Conservation (phyloP, 2,329 filamentous ascomycete genomes). For the Fusarium armeniacum region DNA sequence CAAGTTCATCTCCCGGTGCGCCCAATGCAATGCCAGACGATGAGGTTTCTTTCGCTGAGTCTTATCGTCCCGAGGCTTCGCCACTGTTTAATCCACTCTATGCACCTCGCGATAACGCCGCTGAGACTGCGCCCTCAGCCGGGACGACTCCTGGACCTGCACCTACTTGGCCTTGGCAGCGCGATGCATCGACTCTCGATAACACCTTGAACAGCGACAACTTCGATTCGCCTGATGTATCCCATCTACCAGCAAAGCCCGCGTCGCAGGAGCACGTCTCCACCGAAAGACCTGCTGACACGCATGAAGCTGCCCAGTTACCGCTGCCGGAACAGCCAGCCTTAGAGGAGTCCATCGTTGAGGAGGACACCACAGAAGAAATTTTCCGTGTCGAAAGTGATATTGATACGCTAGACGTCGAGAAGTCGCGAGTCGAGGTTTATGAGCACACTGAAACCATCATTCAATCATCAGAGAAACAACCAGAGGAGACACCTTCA, state of each 20-base stretch:
- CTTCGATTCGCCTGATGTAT: constrained; percentile 26
- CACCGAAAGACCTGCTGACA: not conserved
- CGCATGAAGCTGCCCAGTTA: not conserved
- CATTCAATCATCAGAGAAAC: constrained; percentile 40
- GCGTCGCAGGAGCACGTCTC: not conserved
- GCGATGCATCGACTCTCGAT: constrained; percentile 27
- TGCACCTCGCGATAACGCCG: constrained; percentile 13
- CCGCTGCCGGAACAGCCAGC: constrained; percentile 26
- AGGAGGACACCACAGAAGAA: constrained; percentile 4
- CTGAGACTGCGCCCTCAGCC: constrained; percentile 18
- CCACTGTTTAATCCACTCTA: constrained; percentile 45
- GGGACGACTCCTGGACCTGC: constrained; percentile 27
- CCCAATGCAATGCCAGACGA: constrained; percentile 35
- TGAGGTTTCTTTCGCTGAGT: constrained; percentile 48
- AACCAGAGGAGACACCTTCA: constrained; percentile 7
- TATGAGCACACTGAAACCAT: constrained; percentile 34
- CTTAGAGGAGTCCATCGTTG: not conserved
- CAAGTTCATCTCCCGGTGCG: constrained; percentile 39
- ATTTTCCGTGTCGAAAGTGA: not conserved
- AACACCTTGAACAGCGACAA: constrained; percentile 12
- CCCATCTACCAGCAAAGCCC: not conserved
- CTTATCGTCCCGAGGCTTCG: constrained; percentile 44
- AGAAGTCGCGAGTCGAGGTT: constrained; percentile 27
- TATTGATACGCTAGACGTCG: not conserved
- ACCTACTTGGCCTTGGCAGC: constrained; percentile 42